Conservation (phyloP, 441 rosid species). For the Iberis amara region DNA sequence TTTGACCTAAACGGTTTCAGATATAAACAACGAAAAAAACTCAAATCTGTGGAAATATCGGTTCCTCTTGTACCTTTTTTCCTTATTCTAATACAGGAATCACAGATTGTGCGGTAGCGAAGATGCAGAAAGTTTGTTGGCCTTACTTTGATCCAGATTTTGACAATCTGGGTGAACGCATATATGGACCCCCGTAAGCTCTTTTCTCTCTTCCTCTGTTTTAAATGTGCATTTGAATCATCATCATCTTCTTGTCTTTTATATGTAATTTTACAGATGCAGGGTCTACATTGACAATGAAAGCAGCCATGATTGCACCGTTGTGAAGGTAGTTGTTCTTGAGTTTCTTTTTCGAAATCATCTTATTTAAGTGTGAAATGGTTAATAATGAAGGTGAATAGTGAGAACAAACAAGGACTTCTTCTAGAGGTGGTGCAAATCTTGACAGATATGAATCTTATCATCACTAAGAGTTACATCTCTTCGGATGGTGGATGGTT, state of each 20-base stretch:
- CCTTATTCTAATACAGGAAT: no score
- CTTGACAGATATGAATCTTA: conserved; percentile 62
- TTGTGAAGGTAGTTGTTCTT: conserved; percentile 70
- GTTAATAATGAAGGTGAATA: conserved; percentile 37
- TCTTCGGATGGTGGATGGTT: conserved; percentile 72
- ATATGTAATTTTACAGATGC: conserved; percentile 37
- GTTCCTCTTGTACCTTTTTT: no score
- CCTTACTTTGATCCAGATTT: conserved; percentile 87
- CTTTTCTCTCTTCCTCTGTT: neutral
- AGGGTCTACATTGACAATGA: conserved; percentile 53
- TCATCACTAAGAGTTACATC: conserved; percentile 55
- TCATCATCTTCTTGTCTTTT: no score
- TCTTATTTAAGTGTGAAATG: conserved; percentile 4
- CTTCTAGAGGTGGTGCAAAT: conserved; percentile 66
- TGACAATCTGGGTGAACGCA: conserved; percentile 55
- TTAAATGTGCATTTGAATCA: neutral
- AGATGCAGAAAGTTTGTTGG: conserved; percentile 58
- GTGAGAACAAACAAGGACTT: conserved; percentile 62
- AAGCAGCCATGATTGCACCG: conserved; percentile 59
- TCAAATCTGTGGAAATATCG: conserved; percentile 4
- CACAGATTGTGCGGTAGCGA: conserved; percentile 25
- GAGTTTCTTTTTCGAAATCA: neutral
- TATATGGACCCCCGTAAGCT: conserved; percentile 58
- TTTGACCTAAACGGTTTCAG: conserved; percentile 14
- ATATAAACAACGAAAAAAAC: neutral